Evolutionary conservation across 2,329 filamentous ascomycete genomes (phyloP), one percentile per base, ranked within the genome.

Genomic region (Chaetomium olivaceum): DNA sequence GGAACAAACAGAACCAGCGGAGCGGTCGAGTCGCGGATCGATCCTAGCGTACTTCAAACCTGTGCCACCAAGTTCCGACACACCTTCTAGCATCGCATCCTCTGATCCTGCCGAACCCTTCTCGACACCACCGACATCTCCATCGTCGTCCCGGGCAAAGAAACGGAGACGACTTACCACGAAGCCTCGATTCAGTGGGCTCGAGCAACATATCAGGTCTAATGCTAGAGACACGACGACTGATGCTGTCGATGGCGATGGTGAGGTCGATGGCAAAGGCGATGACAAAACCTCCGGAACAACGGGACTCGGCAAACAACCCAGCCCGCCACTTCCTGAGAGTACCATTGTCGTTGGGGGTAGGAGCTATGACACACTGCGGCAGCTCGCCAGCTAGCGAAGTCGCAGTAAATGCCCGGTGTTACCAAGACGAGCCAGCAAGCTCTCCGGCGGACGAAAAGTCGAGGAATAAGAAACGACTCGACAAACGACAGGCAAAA

Each of bases 161-260:
- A 76, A 73, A 58, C 71, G 71, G 7, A 72, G 77, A 59, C 74
- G 77, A 50, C 70, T 79, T 0, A 78, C 74, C 1, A 78, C 76
- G 1, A 72, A 73, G 2, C 68, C 74, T 14, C 59, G 46, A 19
- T 43, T 69, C 5, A 58, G 56, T n/a, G 65, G 62, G 27, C 65
- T 67, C 1, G 21, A 36, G 2, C 62, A 19, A 25, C 54, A 58
- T 65, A 12, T 14, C 11, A 31, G 33, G 2, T 33, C 60, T 21
- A 11, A 19, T 52, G 14, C 11, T 7, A 31, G 31, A 2, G 36
- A 25, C 0, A 39, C 36, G 12, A 52, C 36, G 12, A 52, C 29
- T 19, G 19, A 36, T 21, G 29, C 29, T 6, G 55, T 33, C 19
- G 19, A 64, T n/a, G 58, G 39, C 39, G 4, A 43, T 8, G 55